Conservation (phyloP, 257 asterid species). For the Lithospermum erythrorhizon region DNA sequence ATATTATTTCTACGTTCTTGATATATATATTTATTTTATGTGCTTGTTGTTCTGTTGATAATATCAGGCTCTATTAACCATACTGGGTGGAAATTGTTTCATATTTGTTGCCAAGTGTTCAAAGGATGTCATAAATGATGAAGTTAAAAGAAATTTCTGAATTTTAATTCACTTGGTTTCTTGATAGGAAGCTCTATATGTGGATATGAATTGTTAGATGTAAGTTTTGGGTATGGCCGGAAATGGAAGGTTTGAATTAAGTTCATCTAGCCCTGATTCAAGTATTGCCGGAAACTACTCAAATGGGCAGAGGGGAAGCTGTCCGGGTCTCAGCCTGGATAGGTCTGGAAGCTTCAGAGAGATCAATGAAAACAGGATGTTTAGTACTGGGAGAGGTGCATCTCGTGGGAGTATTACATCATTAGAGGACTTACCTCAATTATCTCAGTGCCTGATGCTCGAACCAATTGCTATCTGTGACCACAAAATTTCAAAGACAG, state of each 20-base stretch:
- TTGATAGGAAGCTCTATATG: conserved; percentile 15
- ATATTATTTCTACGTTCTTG: too few species aligned
- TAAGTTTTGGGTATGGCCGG: conserved; percentile 57
- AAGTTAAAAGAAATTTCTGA: conserved; percentile 19
- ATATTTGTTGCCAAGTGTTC: neutral
- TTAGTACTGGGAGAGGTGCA: conserved; percentile 53
- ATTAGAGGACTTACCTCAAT: conserved; percentile 47
- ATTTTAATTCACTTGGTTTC: conserved; percentile 14
- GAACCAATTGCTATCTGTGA: conserved; percentile 66
- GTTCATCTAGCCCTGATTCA: conserved; percentile 65
- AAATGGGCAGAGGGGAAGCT: conserved; percentile 55
- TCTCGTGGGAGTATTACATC: conserved; percentile 44
- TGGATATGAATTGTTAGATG: conserved; percentile 27
- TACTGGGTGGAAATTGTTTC: neutral
- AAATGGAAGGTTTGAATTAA: conserved; percentile 54
- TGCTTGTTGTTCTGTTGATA: neutral
- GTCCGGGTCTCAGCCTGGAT: conserved; percentile 50
- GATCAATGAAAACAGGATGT: conserved; percentile 47
- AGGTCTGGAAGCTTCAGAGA: conserved; percentile 83
- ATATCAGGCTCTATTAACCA: neutral
- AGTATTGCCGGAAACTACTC: conserved; percentile 56
- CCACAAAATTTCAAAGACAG: conserved; percentile 36
- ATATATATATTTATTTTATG: too few species aligned
- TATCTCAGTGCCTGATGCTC: conserved; percentile 55
- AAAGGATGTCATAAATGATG: conserved; percentile 1